phyloP scores from a whole-genome alignment of 345 rosid genomes.

The Clausena lansium region DNA sequence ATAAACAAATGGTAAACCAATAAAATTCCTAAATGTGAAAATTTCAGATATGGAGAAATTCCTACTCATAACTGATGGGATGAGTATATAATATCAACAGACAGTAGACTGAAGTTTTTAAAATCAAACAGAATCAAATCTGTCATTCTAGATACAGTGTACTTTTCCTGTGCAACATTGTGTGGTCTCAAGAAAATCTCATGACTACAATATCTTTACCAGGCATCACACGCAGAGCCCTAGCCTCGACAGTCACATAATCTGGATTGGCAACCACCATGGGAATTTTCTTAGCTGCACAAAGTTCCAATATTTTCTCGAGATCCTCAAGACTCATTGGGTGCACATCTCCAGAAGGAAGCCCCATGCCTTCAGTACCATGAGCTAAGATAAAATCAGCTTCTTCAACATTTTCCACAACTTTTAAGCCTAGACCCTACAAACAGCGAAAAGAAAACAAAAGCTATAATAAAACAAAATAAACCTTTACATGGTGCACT shows the following conservation, averaged over 20 bases:
- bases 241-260: constrained; percentile 91
- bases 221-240: constrained; percentile 79
- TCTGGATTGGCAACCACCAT: constrained; percentile 97
- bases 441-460: background rate
- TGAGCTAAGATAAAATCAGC: constrained; percentile 90
- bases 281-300: constrained; percentile 72
- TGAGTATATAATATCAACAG: background rate
- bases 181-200: background rate
- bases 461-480: no score
- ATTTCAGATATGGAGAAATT: background rate
- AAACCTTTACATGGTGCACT: background rate
- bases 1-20: background rate
- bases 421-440: constrained; percentile 72
- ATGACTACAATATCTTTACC: constrained; percentile 43
- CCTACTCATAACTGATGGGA: background rate
- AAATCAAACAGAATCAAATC: background rate
- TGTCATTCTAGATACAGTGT: background rate
- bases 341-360: constrained; percentile 53
- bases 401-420: constrained; percentile 71
- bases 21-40: background rate
- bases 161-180: background rate
- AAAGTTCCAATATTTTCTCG: constrained; percentile 71
- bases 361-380: constrained; percentile 91
- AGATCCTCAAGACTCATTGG: constrained; percentile 67
- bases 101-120: background rate